phyloP scores from a whole-genome alignment of 2,329 filamentous ascomycete genomes.

The Metarhizium robertsii region DNA sequence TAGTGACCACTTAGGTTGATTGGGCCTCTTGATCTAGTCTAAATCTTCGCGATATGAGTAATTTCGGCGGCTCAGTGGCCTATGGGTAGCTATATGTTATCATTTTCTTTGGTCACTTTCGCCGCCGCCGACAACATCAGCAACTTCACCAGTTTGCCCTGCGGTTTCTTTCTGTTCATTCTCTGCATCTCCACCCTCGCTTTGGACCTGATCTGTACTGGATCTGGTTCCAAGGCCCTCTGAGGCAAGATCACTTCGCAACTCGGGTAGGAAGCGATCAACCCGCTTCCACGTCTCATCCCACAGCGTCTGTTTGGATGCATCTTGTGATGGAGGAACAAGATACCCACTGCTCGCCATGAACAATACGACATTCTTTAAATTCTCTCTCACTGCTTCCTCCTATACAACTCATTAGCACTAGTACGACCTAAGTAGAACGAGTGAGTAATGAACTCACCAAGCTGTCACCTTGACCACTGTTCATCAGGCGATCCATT shows the following conservation, averaged over 20 bases:
- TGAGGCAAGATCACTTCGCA: constrained; percentile 46
- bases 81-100: neutral
- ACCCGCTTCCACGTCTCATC: constrained; percentile 57
- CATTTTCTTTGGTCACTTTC: neutral
- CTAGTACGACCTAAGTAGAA: neutral
- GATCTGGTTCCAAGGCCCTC: constrained; percentile 26
- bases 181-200: neutral
- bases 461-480: constrained; percentile 80
- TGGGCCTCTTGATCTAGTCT: too few species aligned
- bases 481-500: constrained; percentile 94
- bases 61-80: too few species aligned
- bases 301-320: constrained; percentile 47
- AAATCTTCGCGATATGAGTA: too few species aligned
- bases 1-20: too few species aligned
- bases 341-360: constrained; percentile 88
- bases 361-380: constrained; percentile 93
- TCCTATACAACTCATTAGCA: constrained; percentile 44
- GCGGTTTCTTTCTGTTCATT: neutral
- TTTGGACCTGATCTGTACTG: neutral
- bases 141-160: neutral
- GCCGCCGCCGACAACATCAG: neutral
- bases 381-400: constrained; percentile 87
- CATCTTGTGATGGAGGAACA: constrained; percentile 54
- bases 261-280: constrained; percentile 53
- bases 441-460: constrained; percentile 39